phyloP scores from a whole-genome alignment of 306 rosid species.

The Quillaja saponaria region DNA sequence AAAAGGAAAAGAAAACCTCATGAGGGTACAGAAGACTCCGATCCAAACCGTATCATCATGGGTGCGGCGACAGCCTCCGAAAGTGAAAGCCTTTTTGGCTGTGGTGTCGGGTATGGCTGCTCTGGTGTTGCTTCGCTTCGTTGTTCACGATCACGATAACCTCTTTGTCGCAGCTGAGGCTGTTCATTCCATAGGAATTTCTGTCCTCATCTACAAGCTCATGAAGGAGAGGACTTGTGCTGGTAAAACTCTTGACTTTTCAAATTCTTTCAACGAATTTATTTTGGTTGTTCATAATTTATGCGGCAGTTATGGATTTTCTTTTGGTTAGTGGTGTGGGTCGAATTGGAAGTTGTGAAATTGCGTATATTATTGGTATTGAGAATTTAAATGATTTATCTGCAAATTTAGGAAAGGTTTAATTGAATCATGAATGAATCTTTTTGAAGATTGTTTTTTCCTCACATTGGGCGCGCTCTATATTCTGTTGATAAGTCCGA shows the following conservation, averaged over 20 bases:
- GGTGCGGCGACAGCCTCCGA: conserved; percentile 84
- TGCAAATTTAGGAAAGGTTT: no score
- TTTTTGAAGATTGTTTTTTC: no score
- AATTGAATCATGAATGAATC: no score
- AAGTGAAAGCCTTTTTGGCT: conserved; percentile 83
- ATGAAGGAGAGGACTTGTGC: conserved; percentile 90
- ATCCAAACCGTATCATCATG: conserved; percentile 66
- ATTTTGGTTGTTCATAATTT: not conserved
- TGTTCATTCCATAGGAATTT: conserved; percentile 82
- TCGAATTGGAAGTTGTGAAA: not conserved
- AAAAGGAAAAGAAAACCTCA: conserved; percentile 3
- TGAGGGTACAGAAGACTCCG: conserved; percentile 59
- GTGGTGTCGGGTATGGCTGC: conserved; percentile 85
- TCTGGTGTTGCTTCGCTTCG: conserved; percentile 68
- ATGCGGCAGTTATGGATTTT: not conserved
- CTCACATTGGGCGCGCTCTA: no score
- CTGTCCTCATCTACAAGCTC: conserved; percentile 85
- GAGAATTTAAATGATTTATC: no score
- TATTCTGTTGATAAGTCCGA: no score
- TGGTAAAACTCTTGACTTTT: conserved; percentile 42
- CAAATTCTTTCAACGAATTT: not conserved
- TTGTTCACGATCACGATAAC: conserved; percentile 90
- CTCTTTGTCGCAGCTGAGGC: conserved; percentile 94
- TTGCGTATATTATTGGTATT: not conserved
- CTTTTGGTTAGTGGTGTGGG: not conserved